Evolutionary conservation across 2,329 filamentous ascomycete genomes (phyloP).

Genomic region (Xylariaceae sp.): DNA sequence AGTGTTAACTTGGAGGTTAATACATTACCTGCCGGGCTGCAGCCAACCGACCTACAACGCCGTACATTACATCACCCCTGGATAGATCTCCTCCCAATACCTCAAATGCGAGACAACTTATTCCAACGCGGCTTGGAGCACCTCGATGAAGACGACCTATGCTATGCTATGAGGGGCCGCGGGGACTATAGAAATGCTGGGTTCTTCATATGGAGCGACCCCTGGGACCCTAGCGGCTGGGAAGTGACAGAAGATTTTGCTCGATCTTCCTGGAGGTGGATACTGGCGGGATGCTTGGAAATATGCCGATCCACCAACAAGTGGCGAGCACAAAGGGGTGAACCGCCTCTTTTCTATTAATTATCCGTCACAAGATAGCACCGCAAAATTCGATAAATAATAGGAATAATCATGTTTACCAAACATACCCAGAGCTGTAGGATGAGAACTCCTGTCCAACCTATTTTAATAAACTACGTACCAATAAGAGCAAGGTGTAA

Average conservation of each 20-base stretch:
- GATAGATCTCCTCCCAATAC: constrained; percentile 45
- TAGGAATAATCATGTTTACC: too few species aligned
- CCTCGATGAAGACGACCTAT: constrained; percentile 33
- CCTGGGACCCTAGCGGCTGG: constrained; percentile 24
- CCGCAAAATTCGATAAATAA: too few species aligned
- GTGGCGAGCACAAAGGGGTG: constrained; percentile 26
- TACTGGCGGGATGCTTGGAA: constrained; percentile 23
- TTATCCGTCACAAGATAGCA: too few species aligned
- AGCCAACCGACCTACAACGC: constrained; percentile 41
- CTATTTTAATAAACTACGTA: too few species aligned
- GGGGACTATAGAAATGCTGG: background rate
- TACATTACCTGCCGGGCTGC: constrained; percentile 26
- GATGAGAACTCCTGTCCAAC: too few species aligned
- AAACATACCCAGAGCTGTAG: too few species aligned
- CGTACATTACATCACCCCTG: constrained; percentile 43
- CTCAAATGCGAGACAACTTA: constrained; percentile 44
- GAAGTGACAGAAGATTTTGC: constrained; percentile 26
- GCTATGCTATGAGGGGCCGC: constrained; percentile 13
- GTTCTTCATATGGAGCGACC: constrained; percentile 27
- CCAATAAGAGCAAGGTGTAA: too few species aligned
- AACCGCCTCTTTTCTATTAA: constrained; percentile 24
- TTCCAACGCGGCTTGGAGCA: constrained; percentile 19
- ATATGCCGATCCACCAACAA: constrained; percentile 23
- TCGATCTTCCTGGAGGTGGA: constrained; percentile 19
- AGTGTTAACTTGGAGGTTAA: constrained; percentile 2